Base-by-base conservation (phyloP, 495 filamentous ascomycete species). In the Clohesyomyces aquaticus region DNA sequence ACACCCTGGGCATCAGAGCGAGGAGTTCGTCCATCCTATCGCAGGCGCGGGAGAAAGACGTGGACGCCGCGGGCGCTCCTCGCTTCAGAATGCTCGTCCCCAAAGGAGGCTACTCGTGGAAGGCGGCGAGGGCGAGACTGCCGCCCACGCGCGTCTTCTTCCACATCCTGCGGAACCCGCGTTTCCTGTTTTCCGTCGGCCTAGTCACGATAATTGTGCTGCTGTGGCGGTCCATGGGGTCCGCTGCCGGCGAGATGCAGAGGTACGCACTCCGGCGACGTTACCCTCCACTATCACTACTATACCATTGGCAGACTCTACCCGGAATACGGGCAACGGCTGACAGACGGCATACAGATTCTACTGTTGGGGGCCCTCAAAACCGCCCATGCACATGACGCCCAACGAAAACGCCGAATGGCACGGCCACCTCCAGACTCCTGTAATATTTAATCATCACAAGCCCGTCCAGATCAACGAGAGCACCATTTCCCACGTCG, bases 371-470 rank as follows among this genome's bases (percentile, higher is more conserved):
- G 94, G 94, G 12, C 93, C 94, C 9, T 82, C 88, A 11, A 96
- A 93, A 79, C 81, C 94, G 12, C 94, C 94, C 49, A 95, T 95
- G 88, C 85, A 93, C 42, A 96, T 98, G 90, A 83, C 86, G 29
- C 77, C 88, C 23, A 96, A 96, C 70, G 94, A 98, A 72, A 88
- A 95, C 76, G 85, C 85, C 48, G 83, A 88, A 61, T 98, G 94
- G 94, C 87, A 89, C 64, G 84, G 86, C 56, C 92, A 96, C 73
- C 78, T 91, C 53, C 86, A 91, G 63, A 98, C 94, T 9, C 94
- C 94, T 38, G 90, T 98, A 60, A 83, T 96, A 65, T 96, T 94
- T 82, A 98, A 98, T 77, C 91, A 90, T 76, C 95, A 98, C 76
- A 84, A 87, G 63, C 90, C 94, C 43, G 80, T 95, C 65, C 86